phyloP scores from a whole-genome alignment of 140 eudicot species.

The Bidens hawaiensis region DNA sequence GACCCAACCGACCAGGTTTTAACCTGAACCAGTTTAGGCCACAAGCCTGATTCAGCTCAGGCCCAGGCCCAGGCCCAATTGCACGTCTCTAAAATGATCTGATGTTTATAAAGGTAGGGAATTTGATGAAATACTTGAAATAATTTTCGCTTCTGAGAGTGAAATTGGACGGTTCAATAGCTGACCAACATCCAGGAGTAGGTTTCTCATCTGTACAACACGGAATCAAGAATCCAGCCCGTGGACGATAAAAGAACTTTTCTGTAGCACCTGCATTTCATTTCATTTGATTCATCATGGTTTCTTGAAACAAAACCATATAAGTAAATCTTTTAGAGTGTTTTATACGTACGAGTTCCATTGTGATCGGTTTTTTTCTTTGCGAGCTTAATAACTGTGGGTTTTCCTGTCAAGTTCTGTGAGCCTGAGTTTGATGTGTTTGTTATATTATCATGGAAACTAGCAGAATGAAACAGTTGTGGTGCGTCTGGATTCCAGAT shows the following conservation, averaged over 20 bases:
- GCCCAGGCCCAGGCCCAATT: too few species aligned
- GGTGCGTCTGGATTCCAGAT: constrained; percentile 48
- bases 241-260: constrained; percentile 62
- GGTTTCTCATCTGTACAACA: constrained; percentile 63
- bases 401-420: constrained; percentile 48
- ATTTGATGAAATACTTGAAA: constrained; percentile 49
- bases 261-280: constrained; percentile 56
- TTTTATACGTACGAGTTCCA: constrained; percentile 45
- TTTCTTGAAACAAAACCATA: neutral
- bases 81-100: neutral
- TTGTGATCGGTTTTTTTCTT: constrained; percentile 46
- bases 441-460: constrained; percentile 58
- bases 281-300: neutral
- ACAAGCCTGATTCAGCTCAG: too few species aligned
- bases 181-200: constrained; percentile 71
- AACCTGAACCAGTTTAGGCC: too few species aligned
- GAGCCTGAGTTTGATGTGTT: constrained; percentile 35
- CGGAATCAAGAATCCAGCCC: constrained; percentile 75
- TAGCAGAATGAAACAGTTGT: constrained; percentile 54
- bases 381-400: constrained; percentile 67
- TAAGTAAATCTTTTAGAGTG: neutral
- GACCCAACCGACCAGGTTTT: too few species aligned
- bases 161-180: constrained; percentile 67
- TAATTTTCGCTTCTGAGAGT: constrained; percentile 74
- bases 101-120: constrained; percentile 2